Percentiles rank a stretch among this genome's conserved stretches.
Conservation (phyloP, 805 yeast species). For the Spathaspora hagerdaliae region DNA sequence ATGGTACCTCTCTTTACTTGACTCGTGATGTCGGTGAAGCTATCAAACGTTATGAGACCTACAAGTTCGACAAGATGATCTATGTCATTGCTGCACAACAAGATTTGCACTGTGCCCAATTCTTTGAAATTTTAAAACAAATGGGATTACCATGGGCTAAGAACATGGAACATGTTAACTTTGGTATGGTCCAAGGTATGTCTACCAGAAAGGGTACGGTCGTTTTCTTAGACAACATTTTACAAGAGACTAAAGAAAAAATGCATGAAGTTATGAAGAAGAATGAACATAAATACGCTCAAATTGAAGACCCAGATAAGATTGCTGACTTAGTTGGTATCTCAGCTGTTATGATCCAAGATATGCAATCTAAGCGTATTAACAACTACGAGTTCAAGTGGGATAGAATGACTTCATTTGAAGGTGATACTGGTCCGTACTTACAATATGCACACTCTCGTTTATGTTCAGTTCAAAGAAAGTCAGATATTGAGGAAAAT, state of each 20-base stretch:
- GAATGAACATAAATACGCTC: conserved; percentile 86
- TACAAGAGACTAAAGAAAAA: conserved; percentile 87
- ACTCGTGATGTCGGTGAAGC: conserved; percentile 98
- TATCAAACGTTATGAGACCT: conserved; percentile 77
- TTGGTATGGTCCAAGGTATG: conserved; percentile 99
- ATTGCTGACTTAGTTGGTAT: conserved; percentile 95
- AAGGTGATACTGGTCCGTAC: conserved; percentile 99
- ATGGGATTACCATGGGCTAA: conserved; percentile 88
- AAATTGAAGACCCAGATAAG: conserved; percentile 88
- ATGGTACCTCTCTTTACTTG: conserved; percentile 90
- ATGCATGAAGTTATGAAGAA: conserved; percentile 97
- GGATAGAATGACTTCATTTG: conserved; percentile 97
- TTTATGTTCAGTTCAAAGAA: conserved; percentile 90
- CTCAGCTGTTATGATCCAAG: conserved; percentile 98
- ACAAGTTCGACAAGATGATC: conserved; percentile 90
- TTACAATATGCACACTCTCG: conserved; percentile 98
- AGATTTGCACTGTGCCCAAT: conserved; percentile 90
- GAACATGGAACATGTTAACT: conserved; percentile 76
- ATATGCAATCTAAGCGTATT: conserved; percentile 95
- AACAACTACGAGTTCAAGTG: conserved; percentile 95
- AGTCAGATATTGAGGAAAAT: conserved; percentile 47
- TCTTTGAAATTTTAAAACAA: conserved; percentile 88
- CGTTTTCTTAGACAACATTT: conserved; percentile 90
- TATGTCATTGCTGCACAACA: conserved; percentile 96
- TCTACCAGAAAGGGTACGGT: conserved; percentile 97